Conservation (phyloP, 495 filamentous ascomycete genomes). For the Recurvomyces mirabilis region DNA sequence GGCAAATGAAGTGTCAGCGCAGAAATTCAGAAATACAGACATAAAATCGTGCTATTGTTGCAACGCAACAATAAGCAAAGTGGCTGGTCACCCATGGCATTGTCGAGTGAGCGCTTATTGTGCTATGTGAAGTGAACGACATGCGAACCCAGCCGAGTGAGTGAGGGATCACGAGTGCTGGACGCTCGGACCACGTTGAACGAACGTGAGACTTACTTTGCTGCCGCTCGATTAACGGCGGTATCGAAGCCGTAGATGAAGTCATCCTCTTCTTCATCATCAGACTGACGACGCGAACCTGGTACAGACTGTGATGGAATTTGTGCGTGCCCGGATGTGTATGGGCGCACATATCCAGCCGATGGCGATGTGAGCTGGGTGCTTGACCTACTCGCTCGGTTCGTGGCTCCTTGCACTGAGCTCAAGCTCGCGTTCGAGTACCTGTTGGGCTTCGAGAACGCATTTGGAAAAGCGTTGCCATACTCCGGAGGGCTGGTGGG, state of each 20-base stretch:
- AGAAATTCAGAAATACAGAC: conserved; percentile 1
- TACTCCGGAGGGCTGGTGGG: conserved; percentile 96
- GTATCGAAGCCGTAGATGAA: conserved; percentile 35
- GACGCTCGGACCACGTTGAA: neutral
- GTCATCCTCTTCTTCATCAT: conserved; percentile 63
- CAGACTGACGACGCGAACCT: conserved; percentile 70
- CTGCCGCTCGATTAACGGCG: conserved; percentile 45
- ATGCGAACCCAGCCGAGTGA: neutral
- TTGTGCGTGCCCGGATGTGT: conserved; percentile 36
- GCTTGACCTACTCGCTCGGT: conserved; percentile 58
- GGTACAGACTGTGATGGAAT: conserved; percentile 74
- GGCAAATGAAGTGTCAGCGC: conserved; percentile 12
- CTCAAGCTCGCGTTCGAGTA: conserved; percentile 75
- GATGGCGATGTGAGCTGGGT: conserved; percentile 58
- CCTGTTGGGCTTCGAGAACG: conserved; percentile 49
- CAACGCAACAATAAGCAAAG: neutral
- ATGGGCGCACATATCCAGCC: conserved; percentile 41
- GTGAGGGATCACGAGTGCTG: too few species aligned
- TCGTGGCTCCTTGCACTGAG: conserved; percentile 66
- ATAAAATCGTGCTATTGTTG: conserved; percentile 10
- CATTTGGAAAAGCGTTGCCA: conserved; percentile 40
- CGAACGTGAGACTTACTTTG: conserved; percentile 44
- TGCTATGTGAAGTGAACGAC: too few species aligned
- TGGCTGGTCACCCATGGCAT: neutral
- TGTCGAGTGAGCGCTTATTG: conserved; percentile 1